Conservation (phyloP, 257 asterid species). For the Ajuga chamaepitys region DNA sequence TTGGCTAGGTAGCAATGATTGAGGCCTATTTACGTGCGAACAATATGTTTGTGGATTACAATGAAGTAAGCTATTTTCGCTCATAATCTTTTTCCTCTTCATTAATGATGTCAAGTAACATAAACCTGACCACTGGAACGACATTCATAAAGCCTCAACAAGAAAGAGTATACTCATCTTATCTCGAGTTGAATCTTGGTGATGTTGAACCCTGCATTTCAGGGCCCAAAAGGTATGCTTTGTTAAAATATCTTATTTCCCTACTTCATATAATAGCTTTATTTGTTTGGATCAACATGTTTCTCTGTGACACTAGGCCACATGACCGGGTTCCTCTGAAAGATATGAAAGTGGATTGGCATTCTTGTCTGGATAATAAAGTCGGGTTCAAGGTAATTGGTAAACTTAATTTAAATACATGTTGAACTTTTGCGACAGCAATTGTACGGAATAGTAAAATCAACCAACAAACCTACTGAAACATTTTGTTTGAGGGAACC, state of each 20-base stretch:
- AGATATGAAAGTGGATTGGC: slow-evolving; percentile 92
- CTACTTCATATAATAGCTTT: not conserved
- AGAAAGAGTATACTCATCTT: slow-evolving; percentile 68
- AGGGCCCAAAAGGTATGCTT: slow-evolving; percentile 80
- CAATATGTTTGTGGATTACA: slow-evolving; percentile 73
- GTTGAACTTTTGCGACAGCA: too few species aligned
- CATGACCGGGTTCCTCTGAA: slow-evolving; percentile 77
- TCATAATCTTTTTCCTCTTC: not conserved
- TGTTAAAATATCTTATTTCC: not conserved
- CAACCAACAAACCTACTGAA: not conserved
- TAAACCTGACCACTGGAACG: not conserved
- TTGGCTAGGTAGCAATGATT: slow-evolving; percentile 65
- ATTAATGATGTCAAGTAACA: not conserved
- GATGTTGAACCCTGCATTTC: slow-evolving; percentile 81
- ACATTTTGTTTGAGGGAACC: too few species aligned
- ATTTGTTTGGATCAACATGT: not conserved
- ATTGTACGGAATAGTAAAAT: too few species aligned
- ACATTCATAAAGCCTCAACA: slow-evolving; percentile 54
- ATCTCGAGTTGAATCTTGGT: slow-evolving; percentile 55
- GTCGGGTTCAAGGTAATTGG: slow-evolving; percentile 77
- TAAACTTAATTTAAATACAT: too few species aligned
- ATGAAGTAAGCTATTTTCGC: slow-evolving; percentile 33
- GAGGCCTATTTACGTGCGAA: slow-evolving; percentile 79
- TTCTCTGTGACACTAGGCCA: slow-evolving; percentile 43
- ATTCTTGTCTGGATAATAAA: slow-evolving; percentile 68